Conservation (phyloP, 75 land plant genomes). For the Cryptomeria japonica region DNA sequence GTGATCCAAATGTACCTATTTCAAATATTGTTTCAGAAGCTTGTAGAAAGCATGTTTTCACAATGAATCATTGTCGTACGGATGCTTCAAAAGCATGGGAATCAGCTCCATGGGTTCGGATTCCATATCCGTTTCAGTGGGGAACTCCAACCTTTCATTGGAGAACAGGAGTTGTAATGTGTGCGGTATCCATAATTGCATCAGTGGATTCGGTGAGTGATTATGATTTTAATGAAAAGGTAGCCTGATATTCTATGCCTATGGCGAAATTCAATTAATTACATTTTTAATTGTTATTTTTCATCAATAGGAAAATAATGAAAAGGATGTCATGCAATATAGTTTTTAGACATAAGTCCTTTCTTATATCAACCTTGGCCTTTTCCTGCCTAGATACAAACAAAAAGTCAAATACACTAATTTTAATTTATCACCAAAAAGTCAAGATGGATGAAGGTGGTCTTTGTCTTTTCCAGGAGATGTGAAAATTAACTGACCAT, state of each 20-base stretch:
- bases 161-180: slow-evolving; percentile 84
- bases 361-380: background rate
- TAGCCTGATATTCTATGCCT: background rate
- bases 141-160: slow-evolving; percentile 84
- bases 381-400: background rate
- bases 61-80: slow-evolving; percentile 85
- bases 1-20: slow-evolving; percentile 63
- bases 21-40: slow-evolving; percentile 59
- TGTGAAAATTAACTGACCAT: background rate
- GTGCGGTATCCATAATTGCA: slow-evolving; percentile 76
- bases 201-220: slow-evolving; percentile 94
- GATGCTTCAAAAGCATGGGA: slow-evolving; percentile 81
- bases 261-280: background rate
- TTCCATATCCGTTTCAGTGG: slow-evolving; percentile 99
- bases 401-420: background rate
- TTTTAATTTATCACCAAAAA: background rate
- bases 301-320: background rate
- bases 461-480: background rate
- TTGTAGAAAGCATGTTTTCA: slow-evolving; percentile 72
- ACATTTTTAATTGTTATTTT: background rate
- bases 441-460: background rate
- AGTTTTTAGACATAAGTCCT: background rate
- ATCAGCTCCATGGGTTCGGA: slow-evolving; percentile 84
- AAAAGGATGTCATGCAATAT: background rate
- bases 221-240: background rate